Conservation (phyloP, 257 asterid genomes). For the Paulownia fortunei region DNA sequence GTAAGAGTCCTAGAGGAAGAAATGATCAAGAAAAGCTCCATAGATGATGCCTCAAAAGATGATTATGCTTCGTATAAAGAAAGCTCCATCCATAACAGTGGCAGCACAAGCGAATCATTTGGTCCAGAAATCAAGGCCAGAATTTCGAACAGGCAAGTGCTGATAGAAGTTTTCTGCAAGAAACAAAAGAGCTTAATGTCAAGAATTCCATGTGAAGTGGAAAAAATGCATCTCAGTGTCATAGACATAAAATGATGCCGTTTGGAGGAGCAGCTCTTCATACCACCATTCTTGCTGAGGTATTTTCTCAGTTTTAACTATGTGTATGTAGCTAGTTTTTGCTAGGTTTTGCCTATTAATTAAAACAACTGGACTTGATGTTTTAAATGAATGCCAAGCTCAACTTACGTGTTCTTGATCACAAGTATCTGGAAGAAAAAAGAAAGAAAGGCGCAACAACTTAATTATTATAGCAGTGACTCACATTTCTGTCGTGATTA, state of each 20-base stretch:
- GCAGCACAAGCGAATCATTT: background rate
- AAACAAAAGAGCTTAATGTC: conserved; percentile 39
- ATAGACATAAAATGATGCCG: conserved; percentile 51
- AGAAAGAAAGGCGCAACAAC: too few relatives aligned
- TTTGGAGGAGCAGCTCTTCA: conserved; percentile 52
- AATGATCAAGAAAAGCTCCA: conserved; percentile 15
- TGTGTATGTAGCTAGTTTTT: too few relatives aligned
- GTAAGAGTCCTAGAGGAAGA: conserved; percentile 46
- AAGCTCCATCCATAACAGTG: background rate
- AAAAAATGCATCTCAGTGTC: conserved; percentile 46
- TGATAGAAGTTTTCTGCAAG: conserved; percentile 50
- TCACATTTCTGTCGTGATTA: too few relatives aligned
- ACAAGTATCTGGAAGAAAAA: too few relatives aligned
- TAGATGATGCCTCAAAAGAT: background rate
- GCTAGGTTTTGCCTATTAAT: too few relatives aligned
- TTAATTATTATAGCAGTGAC: too few relatives aligned
- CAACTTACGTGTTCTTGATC: too few relatives aligned
- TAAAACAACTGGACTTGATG: conserved; percentile 38
- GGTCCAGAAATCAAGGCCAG: conserved; percentile 44
- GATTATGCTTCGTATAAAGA: background rate
- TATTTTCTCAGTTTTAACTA: too few relatives aligned
- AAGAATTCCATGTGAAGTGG: conserved; percentile 47
- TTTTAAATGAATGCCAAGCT: too few relatives aligned
- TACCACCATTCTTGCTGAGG: conserved; percentile 60
- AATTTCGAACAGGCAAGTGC: conserved; percentile 40